Conservation (phyloP, 1,284 basidiomycete species). For the Apiotrichum laibachii region DNA sequence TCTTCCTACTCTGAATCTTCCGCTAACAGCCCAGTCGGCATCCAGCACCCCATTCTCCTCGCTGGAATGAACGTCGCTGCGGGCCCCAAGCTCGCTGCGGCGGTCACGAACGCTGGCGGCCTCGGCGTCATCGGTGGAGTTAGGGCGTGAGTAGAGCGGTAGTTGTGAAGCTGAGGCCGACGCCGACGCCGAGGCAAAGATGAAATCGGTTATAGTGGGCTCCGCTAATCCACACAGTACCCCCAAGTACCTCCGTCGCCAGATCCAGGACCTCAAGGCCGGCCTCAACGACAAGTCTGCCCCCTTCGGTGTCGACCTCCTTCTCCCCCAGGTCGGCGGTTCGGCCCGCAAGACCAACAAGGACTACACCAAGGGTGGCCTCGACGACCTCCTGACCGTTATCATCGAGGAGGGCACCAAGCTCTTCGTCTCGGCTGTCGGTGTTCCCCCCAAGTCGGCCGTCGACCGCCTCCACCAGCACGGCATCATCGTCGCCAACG, state of each 20-base stretch:
- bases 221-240: conserved; percentile 9
- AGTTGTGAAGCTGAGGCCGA: neutral
- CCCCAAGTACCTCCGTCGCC: conserved; percentile 48
- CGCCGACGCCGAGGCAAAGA: too few relatives aligned
- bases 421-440: conserved; percentile 76
- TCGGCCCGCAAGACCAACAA: conserved; percentile 76
- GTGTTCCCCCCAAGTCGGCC: conserved; percentile 71
- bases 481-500: conserved; percentile 81
- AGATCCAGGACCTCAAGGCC: conserved; percentile 73
- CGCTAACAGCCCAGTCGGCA: conserved; percentile 56
- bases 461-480: conserved; percentile 76
- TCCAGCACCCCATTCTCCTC: conserved; percentile 82
- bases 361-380: conserved; percentile 65
- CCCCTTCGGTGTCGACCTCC: conserved; percentile 80
- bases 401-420: conserved; percentile 80
- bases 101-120: conserved; percentile 71
- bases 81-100: conserved; percentile 77
- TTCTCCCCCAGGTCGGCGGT: conserved; percentile 76
- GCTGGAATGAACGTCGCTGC: conserved; percentile 88
- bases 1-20: neutral
- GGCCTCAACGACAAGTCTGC: conserved; percentile 56
- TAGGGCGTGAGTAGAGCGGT: conserved; percentile 47
- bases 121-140: conserved; percentile 83
- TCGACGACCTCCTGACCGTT: conserved; percentile 68
- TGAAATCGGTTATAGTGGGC: too few relatives aligned